phyloP scores from a whole-genome alignment of 2,329 filamentous ascomycete species.

The Cercospora sp. region DNA sequence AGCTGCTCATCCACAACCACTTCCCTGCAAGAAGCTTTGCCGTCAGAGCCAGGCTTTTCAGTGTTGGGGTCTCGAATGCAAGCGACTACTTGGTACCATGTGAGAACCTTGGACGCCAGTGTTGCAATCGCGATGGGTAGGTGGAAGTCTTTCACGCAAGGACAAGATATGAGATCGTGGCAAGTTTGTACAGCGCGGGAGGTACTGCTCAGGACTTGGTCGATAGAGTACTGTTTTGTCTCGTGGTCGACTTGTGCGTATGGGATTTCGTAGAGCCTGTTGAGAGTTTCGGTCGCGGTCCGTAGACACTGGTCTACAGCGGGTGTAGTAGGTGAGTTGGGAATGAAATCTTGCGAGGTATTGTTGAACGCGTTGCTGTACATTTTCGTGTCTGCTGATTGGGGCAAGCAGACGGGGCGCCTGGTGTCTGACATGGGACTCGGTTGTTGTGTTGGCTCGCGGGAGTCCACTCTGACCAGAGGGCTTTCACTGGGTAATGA shows the following conservation, averaged over 20 bases:
- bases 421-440: slow-evolving; percentile 14
- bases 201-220: slow-evolving; percentile 22
- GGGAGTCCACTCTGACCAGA: slow-evolving; percentile 4
- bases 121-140: slow-evolving; percentile 19
- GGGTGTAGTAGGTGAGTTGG: background rate
- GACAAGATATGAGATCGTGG: slow-evolving; percentile 23
- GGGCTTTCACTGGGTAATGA: slow-evolving; percentile 11
- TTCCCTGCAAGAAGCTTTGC: slow-evolving; percentile 7
- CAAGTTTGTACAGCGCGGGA: slow-evolving; percentile 19
- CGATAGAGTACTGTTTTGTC: slow-evolving; percentile 19
- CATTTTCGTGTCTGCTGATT: background rate
- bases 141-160: slow-evolving; percentile 24
- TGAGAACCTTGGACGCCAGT: slow-evolving; percentile 22
- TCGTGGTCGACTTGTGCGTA: slow-evolving; percentile 14
- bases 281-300: slow-evolving; percentile 23
- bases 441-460: slow-evolving; percentile 13
- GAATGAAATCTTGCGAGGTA: background rate
- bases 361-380: background rate
- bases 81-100: slow-evolving; percentile 25
- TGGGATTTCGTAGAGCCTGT: slow-evolving; percentile 24
- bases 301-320: slow-evolving; percentile 17
- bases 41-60: background rate
- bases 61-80: slow-evolving; percentile 18
- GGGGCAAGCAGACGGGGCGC: background rate
- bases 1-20: slow-evolving; percentile 23